Base-by-base conservation (phyloP, 2,329 filamentous ascomycete genomes). In the Beauveria pseudobassiana region DNA sequence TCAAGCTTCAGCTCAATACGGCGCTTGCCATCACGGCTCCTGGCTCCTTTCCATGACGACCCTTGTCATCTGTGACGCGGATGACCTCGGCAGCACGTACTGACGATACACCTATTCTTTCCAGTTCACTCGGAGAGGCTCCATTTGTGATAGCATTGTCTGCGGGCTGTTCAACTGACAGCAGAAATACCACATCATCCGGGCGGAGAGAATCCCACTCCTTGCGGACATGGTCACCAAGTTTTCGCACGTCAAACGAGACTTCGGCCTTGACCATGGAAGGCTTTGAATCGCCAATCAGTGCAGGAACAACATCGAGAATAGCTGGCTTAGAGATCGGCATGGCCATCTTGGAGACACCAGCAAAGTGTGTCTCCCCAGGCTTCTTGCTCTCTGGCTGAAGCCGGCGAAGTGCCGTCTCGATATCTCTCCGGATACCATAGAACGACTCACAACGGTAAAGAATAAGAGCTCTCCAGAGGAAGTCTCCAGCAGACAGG, bases 391-490 rank as follows among this genome's bases (percentile, higher is more conserved):
- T 71, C 65, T 87, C 85, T 2, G 93, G 93, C 66, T 88, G 86
- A 63, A 99, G 77, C 51, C 91, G 87, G 69, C 89, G 90, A 56
- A 98, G 72, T 7, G 89, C 86, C 53, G 90, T 85, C 71, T 96
- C 91, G 62, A 99, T 86, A 71, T 99, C 91, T 69, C 92, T 93
- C 51, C 92, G 86, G 63, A 99, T 93, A 63, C 91, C 90, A 72
- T 96, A 98, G 72, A 98, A 97, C 0, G 93, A 85, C 73, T 99
- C 95, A 63, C 88, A 90, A 46, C 93, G 87, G 72, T 96, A 95
- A 9, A 99, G 79, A 16, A 96, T 82, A 69, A 98, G 88, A 0
- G 93, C 92, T 64, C 96, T 85, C 92, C 93, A 99, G n/a, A 99
- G 77, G 68, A 99, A 99, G 73, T 99, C 95, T 3, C 92, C 92